phyloP scores from a whole-genome alignment of 371 early-diverging fungal species.

The Rhizopus arrhizus region DNA sequence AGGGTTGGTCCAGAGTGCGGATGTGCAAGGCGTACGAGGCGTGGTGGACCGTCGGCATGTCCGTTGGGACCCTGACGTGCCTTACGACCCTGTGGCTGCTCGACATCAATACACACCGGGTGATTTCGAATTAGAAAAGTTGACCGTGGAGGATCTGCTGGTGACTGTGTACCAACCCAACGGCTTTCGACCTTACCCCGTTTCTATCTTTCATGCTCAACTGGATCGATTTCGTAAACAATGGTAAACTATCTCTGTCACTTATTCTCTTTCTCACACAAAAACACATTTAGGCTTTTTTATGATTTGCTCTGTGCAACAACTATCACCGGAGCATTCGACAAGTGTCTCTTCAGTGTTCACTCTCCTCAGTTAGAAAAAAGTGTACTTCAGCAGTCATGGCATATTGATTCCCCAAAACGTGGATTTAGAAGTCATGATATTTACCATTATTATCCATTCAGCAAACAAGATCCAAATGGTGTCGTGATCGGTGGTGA shows the following conservation, averaged over 20 bases:
- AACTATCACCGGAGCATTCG: constrained; percentile 90
- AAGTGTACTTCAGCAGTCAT: constrained; percentile 50
- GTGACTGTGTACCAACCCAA: constrained; percentile 57
- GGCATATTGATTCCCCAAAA: constrained; percentile 43
- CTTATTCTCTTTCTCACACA: not conserved
- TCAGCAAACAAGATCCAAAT: constrained; percentile 49
- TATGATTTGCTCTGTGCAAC: constrained; percentile 91
- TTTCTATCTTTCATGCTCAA: constrained; percentile 86
- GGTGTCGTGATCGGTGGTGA: constrained; percentile 55
- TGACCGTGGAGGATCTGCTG: constrained; percentile 55
- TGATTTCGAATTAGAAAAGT: constrained; percentile 83
- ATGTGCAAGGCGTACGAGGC: constrained; percentile 87
- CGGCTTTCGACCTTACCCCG: constrained; percentile 83
- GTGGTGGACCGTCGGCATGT: constrained; percentile 87
- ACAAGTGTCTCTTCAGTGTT: constrained; percentile 91
- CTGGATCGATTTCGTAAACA: constrained; percentile 83
- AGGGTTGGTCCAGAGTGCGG: constrained; percentile 83
- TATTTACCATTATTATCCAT: constrained; percentile 49
- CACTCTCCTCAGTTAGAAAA: constrained; percentile 78
- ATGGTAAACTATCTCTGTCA: constrained; percentile 55
- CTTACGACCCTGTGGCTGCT: constrained; percentile 63
- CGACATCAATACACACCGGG: constrained; percentile 74
- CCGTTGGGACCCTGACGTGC: constrained; percentile 72
- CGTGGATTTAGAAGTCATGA: constrained; percentile 46
- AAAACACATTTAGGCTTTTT: constrained; percentile 52